These are phyloP conservation scores for Fraxinus dipetala DNA, from an alignment of 305 asterid species.

Conservation along the genomic window DNA sequence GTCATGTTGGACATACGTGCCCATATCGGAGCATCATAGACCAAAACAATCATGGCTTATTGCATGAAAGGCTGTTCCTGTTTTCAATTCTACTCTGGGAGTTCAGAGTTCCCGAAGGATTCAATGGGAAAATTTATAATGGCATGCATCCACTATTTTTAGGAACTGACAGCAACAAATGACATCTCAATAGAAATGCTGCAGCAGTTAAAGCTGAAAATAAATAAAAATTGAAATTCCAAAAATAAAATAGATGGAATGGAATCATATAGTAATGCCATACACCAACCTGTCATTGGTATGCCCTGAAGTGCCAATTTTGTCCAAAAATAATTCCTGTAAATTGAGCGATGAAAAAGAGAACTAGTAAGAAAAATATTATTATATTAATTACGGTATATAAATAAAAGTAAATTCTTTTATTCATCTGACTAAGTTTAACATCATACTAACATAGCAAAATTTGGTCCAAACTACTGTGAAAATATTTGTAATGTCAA, in stretches of 20 bases:
- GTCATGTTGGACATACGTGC: background rate
- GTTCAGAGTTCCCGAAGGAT: constrained; percentile 13
- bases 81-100: constrained; percentile 10
- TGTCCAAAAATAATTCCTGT: constrained; percentile 69
- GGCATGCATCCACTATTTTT: background rate
- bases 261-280: background rate
- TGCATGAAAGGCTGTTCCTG: constrained; percentile 3
- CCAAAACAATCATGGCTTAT: background rate
- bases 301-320: constrained; percentile 46
- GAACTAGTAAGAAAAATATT: background rate
- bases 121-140: constrained; percentile 6
- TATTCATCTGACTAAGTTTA: background rate
- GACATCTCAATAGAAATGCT: background rate
- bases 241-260: background rate
- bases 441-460: background rate
- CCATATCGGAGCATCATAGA: background rate
- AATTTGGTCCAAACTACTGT: background rate
- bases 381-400: background rate
- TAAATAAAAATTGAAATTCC: background rate
- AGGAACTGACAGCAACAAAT: background rate
- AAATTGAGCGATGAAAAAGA: constrained; percentile 24
- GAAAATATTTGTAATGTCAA: background rate
- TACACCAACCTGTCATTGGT: constrained; percentile 52
- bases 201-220: background rate
- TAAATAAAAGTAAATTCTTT: background rate